Evolutionary conservation across 345 rosid species (phyloP).

Genomic region (Eucalyptus cloeziana): DNA sequence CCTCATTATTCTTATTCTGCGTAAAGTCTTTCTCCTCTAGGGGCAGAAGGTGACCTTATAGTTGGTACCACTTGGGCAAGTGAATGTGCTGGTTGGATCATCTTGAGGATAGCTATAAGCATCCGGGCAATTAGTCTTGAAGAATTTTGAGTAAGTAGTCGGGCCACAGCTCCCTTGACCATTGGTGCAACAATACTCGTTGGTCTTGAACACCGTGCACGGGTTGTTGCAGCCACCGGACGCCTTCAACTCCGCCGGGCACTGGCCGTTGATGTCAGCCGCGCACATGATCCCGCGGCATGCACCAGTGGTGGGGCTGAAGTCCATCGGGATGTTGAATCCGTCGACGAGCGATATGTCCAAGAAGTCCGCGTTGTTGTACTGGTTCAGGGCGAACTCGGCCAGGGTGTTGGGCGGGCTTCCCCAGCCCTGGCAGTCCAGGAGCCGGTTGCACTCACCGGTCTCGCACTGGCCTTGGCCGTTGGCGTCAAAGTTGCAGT

Average conservation of each 20-base stretch:
- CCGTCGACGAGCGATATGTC: slow-evolving; percentile 23
- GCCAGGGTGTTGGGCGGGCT: slow-evolving; percentile 14
- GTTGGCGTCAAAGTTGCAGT: slow-evolving; percentile 9
- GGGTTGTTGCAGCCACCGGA: slow-evolving; percentile 16
- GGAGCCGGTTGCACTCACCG: slow-evolving; percentile 11
- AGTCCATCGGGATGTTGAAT: slow-evolving; percentile 18
- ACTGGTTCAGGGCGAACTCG: slow-evolving; percentile 11
- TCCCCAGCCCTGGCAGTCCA: slow-evolving; percentile 7
- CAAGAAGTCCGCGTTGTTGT: neutral
- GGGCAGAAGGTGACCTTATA: slow-evolving; percentile 20
- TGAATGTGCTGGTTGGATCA: slow-evolving; percentile 4
- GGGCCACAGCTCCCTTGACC: neutral
- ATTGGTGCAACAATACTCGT: slow-evolving; percentile 1
- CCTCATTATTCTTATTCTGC: neutral
- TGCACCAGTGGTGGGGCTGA: slow-evolving; percentile 4
- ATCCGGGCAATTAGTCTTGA: slow-evolving; percentile 3
- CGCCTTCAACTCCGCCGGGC: slow-evolving; percentile 1
- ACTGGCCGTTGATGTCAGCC: slow-evolving; percentile 1
- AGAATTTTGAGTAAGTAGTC: neutral
- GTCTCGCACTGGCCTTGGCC: slow-evolving; percentile 16
- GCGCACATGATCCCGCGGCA: slow-evolving; percentile 2
- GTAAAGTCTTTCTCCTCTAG: neutral
- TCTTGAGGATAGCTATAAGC: slow-evolving; percentile 18
- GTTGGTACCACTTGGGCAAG: slow-evolving; percentile 16
- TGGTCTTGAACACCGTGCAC: slow-evolving; percentile 10